phyloP scores from a whole-genome alignment of 768 basidiomycete genomes.

The Pleurotus tuber-regium region DNA sequence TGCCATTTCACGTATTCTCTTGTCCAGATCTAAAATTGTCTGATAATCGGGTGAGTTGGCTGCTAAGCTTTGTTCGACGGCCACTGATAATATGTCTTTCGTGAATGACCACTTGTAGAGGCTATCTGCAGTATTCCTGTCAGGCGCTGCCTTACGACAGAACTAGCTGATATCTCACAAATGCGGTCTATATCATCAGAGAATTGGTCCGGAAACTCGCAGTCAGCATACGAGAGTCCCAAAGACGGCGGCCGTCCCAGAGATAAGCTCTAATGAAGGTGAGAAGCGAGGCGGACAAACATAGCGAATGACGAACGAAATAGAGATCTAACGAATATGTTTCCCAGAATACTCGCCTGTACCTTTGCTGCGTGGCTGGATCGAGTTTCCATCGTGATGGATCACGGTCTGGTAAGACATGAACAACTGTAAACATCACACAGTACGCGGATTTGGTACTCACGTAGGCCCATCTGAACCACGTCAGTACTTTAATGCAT shows the following conservation, averaged over 20 bases:
- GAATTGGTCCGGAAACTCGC: slow-evolving; percentile 52
- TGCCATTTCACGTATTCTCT: slow-evolving; percentile 44
- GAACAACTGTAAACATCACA: too few species aligned
- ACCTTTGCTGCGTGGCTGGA: slow-evolving; percentile 29
- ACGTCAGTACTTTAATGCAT: too few species aligned
- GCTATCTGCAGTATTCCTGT: slow-evolving; percentile 50
- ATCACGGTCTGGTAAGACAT: slow-evolving; percentile 41
- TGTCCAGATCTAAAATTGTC: slow-evolving; percentile 48
- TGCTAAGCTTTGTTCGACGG: slow-evolving; percentile 44
- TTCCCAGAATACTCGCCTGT: slow-evolving; percentile 40
- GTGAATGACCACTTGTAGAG: slow-evolving; percentile 53
- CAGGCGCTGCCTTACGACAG: slow-evolving; percentile 46
- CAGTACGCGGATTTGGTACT: not conserved
- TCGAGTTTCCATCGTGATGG: slow-evolving; percentile 39
- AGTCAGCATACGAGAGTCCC: slow-evolving; percentile 35
- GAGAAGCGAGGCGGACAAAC: not conserved
- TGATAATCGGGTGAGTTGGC: slow-evolving; percentile 45
- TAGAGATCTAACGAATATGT: slow-evolving; percentile 35
- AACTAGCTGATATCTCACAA: too few species aligned
- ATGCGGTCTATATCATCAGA: too few species aligned
- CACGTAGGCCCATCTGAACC: too few species aligned
- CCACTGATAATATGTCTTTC: slow-evolving; percentile 44
- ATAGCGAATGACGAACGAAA: slow-evolving; percentile 21
- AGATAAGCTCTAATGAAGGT: slow-evolving; percentile 27
- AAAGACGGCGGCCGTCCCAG: slow-evolving; percentile 39